A percentile compares a stretch with the other conserved stretches of the same genome.
Evolutionary conservation across 2,329 filamentous ascomycete species (phyloP).

Genomic region (Xylariaceae sp.): DNA sequence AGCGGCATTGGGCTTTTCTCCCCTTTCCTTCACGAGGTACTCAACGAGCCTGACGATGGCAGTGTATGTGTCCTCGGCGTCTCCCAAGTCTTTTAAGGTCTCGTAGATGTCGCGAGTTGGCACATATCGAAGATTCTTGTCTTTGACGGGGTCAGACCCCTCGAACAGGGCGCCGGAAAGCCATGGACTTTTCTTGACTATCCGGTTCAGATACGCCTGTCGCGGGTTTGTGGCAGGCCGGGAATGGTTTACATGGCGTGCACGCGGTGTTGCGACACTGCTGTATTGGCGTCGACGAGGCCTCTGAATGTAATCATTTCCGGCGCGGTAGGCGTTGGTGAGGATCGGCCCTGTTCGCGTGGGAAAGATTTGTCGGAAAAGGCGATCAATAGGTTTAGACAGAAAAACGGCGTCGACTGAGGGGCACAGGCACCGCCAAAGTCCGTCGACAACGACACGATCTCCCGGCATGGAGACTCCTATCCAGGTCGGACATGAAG

Average conservation of each 20-base stretch:
- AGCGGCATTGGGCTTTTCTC: slow-evolving; percentile 48
- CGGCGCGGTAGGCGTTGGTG: slow-evolving; percentile 9
- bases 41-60: slow-evolving; percentile 44
- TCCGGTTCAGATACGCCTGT: slow-evolving; percentile 20
- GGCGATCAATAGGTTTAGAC: slow-evolving; percentile 27
- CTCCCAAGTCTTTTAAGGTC: slow-evolving; percentile 38
- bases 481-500: slow-evolving; percentile 1
- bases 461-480: slow-evolving; percentile 31
- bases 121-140: slow-evolving; percentile 24
- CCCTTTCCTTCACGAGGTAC: slow-evolving; percentile 52
- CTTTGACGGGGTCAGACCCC: slow-evolving; percentile 15
- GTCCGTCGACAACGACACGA: slow-evolving; percentile 46
- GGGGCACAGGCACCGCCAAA: slow-evolving; percentile 61
- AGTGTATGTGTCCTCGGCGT: slow-evolving; percentile 33
- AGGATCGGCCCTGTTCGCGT: slow-evolving; percentile 8
- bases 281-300: too few species aligned
- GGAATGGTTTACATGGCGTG: too few species aligned
- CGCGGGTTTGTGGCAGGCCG: too few species aligned
- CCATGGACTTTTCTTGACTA: slow-evolving; percentile 24
- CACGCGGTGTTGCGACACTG: too few species aligned
- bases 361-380: slow-evolving; percentile 6
- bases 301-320: too few species aligned
- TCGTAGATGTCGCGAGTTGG: slow-evolving; percentile 40
- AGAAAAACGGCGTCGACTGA: slow-evolving; percentile 41
- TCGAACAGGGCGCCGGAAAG: slow-evolving; percentile 22